These are phyloP conservation scores for Nemania sp. DNA, from an alignment of 2,329 filamentous ascomycete genomes.

Conservation along the genomic window DNA sequence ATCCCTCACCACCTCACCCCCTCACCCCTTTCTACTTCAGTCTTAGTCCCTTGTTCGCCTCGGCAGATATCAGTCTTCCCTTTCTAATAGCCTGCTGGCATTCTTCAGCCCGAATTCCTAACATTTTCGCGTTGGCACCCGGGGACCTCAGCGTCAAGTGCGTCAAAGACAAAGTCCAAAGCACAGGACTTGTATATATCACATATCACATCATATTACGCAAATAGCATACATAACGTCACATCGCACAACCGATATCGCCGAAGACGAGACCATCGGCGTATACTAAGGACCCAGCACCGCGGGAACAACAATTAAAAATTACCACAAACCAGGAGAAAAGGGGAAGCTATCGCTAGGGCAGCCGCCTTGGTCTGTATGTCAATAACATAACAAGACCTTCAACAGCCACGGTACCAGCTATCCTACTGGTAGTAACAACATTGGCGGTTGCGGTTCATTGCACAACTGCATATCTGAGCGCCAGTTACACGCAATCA, in stretches of 20 bases:
- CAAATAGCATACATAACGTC: neutral
- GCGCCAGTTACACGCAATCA: slow-evolving; percentile 12
- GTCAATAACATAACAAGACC: slow-evolving; percentile 66
- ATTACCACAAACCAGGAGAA: neutral
- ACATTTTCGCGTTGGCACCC: slow-evolving; percentile 21
- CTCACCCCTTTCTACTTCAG: neutral
- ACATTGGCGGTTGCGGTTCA: slow-evolving; percentile 58
- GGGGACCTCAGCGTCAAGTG: slow-evolving; percentile 21
- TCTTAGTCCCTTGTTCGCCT: slow-evolving; percentile 1
- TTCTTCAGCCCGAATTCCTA: slow-evolving; percentile 28
- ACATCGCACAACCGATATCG: slow-evolving; percentile 4
- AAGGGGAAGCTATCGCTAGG: slow-evolving; percentile 55
- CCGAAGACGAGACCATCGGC: neutral
- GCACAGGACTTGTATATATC: slow-evolving; percentile 3
- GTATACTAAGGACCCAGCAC: slow-evolving; percentile 46
- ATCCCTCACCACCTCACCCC: slow-evolving; percentile 7
- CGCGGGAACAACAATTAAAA: neutral
- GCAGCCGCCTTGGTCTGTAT: slow-evolving; percentile 47
- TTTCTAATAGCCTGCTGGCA: slow-evolving; percentile 20
- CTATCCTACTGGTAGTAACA: neutral
- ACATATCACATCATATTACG: slow-evolving; percentile 2
- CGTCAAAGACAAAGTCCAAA: slow-evolving; percentile 18
- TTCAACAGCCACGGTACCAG: slow-evolving; percentile 48
- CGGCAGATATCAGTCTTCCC: slow-evolving; percentile 23
- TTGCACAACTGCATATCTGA: slow-evolving; percentile 52